These are phyloP conservation scores for Paracoccidioides brasiliensis DNA, from an alignment of 2,329 filamentous ascomycete species.

Conservation along the genomic window DNA sequence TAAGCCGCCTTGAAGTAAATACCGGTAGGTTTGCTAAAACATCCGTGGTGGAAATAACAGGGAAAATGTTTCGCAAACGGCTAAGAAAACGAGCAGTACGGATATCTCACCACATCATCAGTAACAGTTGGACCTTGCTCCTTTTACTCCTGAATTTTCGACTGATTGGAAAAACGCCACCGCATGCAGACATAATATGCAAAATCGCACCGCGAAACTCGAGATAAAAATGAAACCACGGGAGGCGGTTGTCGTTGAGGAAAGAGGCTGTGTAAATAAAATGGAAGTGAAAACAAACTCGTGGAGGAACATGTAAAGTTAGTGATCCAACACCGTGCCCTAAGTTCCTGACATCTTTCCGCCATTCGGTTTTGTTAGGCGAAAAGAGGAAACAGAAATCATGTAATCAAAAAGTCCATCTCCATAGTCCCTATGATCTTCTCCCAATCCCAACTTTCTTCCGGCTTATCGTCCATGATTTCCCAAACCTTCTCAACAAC, in stretches of 20 bases:
- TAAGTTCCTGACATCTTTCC: neutral
- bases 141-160: neutral
- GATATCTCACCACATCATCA: neutral
- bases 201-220: neutral
- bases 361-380: neutral
- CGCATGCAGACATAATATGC: neutral
- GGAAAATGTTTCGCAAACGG: too few relatives aligned
- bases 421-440: conserved; percentile 44
- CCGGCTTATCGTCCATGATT: conserved; percentile 44
- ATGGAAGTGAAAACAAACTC: neutral
- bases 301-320: neutral
- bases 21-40: too few relatives aligned
- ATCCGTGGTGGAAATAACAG: too few relatives aligned
- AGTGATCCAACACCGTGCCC: neutral
- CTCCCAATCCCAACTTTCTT: conserved; percentile 52
- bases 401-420: conserved; percentile 50
- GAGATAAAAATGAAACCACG: neutral
- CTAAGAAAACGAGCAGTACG: too few relatives aligned
- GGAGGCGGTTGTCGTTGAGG: neutral
- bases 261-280: neutral
- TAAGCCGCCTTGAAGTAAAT: too few relatives aligned
- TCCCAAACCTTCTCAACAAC: conserved; percentile 47
- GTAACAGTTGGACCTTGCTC: neutral
- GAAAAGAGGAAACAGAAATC: conserved; percentile 10
- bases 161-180: neutral